A percentile compares a stretch with the other conserved stretches of the same genome.
phyloP scores from a whole-genome alignment of 2,329 filamentous ascomycete species.

The Aspergillus proliferans region DNA sequence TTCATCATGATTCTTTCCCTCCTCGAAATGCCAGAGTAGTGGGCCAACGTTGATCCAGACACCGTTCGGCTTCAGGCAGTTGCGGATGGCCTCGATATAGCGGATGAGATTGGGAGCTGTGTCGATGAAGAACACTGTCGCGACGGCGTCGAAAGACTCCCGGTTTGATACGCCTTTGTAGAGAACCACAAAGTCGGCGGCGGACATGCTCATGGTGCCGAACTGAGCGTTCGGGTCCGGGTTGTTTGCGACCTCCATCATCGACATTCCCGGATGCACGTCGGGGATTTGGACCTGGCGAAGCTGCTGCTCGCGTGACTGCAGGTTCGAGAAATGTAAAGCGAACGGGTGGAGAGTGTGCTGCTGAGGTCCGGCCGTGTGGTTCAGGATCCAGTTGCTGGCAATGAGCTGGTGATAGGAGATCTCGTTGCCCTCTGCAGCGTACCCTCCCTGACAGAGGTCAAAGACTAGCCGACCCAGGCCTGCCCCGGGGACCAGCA shows the following conservation, averaged over 20 bases:
- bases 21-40: slow-evolving; percentile 91
- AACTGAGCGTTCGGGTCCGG: slow-evolving; percentile 21
- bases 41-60: slow-evolving; percentile 87
- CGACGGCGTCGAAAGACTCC: slow-evolving; percentile 69
- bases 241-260: slow-evolving; percentile 37
- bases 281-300: slow-evolving; percentile 71
- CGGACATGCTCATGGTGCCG: slow-evolving; percentile 84
- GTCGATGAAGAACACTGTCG: slow-evolving; percentile 93
- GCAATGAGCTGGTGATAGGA: slow-evolving; percentile 95
- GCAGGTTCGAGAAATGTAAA: slow-evolving; percentile 81
- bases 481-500: slow-evolving; percentile 85
- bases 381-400: slow-evolving; percentile 55
- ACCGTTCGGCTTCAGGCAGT: slow-evolving; percentile 71
- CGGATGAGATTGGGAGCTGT: slow-evolving; percentile 88
- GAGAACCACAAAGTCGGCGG: slow-evolving; percentile 84
- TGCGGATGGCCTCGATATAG: slow-evolving; percentile 76
- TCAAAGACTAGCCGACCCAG: slow-evolving; percentile 87
- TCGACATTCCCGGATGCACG: slow-evolving; percentile 59
- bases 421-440: slow-evolving; percentile 85
- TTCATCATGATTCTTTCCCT: slow-evolving; percentile 24
- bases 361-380: slow-evolving; percentile 52
- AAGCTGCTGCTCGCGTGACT: slow-evolving; percentile 66
- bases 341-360: slow-evolving; percentile 81
- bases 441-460: slow-evolving; percentile 65
- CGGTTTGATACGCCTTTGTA: slow-evolving; percentile 62